Evolutionary conservation across 805 yeast species (phyloP).

Genomic region (Candida jianshihensis): DNA sequence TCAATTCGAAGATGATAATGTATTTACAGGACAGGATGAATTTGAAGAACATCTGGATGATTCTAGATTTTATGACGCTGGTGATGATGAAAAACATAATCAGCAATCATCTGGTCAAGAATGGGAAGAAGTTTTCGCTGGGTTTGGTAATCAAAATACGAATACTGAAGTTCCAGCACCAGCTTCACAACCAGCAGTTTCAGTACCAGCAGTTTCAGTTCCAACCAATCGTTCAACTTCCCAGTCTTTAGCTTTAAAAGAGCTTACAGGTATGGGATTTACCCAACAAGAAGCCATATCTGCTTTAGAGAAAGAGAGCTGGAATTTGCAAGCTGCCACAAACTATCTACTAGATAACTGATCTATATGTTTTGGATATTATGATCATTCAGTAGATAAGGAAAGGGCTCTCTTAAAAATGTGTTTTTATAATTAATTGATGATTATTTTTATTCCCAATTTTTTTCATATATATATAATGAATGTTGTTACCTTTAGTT

Average conservation of each 20-base stretch:
- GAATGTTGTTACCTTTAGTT: no score
- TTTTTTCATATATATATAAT: no score
- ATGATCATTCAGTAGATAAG: no score
- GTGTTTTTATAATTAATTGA: no score
- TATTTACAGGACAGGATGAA: conserved; percentile 13
- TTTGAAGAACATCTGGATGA: conserved; percentile 18
- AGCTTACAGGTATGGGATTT: conserved; percentile 88
- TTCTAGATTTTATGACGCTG: conserved; percentile 20
- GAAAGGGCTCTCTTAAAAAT: no score
- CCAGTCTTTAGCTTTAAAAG: conserved; percentile 57
- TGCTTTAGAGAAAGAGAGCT: conserved; percentile 62
- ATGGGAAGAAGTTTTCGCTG: conserved; percentile 93
- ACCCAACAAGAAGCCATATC: conserved; percentile 52
- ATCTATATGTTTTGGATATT: no score
- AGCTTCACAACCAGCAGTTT: conserved; percentile 2
- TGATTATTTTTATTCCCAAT: no score
- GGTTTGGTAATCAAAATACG: conserved; percentile 56
- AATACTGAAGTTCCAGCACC: conserved; percentile 5
- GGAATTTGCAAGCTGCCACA: conserved; percentile 84
- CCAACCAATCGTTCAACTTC: conserved; percentile 37
- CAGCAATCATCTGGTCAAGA: conserved; percentile 36
- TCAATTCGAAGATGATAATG: conserved; percentile 24
- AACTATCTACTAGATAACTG: conserved; percentile 71
- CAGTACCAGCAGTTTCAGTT: conserved; percentile 9
- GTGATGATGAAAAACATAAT: conserved; percentile 29